A percentile compares a stretch with the other conserved stretches of the same genome.
Evolutionary conservation across 768 basidiomycete genomes (phyloP).

Genomic region (Podaxis sp.): DNA sequence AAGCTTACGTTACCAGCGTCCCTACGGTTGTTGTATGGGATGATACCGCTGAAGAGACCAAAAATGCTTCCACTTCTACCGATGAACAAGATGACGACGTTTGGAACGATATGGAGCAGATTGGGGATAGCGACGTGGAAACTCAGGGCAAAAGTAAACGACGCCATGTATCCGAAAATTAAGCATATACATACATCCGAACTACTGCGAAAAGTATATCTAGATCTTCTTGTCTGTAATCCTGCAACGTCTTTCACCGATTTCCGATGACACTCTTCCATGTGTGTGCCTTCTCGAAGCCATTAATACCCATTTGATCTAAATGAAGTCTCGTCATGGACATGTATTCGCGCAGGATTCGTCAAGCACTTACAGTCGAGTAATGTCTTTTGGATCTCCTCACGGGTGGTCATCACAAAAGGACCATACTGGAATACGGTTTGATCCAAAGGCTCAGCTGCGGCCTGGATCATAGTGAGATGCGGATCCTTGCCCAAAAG

Average conservation of each 20-base stretch:
- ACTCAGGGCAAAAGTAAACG: slow-evolving; percentile 15
- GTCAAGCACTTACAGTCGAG: slow-evolving; percentile 60
- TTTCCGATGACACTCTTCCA: slow-evolving; percentile 86
- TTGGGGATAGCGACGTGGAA: slow-evolving; percentile 27
- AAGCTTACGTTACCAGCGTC: slow-evolving; percentile 57
- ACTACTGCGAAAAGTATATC: background rate
- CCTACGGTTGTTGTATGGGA: slow-evolving; percentile 73
- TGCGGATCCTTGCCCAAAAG: background rate
- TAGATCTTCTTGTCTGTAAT: background rate
- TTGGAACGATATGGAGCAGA: slow-evolving; percentile 66
- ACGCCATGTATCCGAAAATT: slow-evolving; percentile 4
- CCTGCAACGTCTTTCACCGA: slow-evolving; percentile 20
- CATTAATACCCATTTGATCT: slow-evolving; percentile 79
- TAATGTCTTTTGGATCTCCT: slow-evolving; percentile 82
- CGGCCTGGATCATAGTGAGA: slow-evolving; percentile 44
- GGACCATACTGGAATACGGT: slow-evolving; percentile 85
- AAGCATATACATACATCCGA: background rate
- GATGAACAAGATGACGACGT: slow-evolving; percentile 60
- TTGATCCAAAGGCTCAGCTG: slow-evolving; percentile 89
- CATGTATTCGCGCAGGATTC: background rate
- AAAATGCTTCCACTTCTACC: slow-evolving; percentile 40
- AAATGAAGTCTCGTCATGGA: slow-evolving; percentile 15
- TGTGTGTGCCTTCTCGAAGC: slow-evolving; percentile 85
- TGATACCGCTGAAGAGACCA: slow-evolving; percentile 22
- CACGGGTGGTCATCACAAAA: slow-evolving; percentile 80